These are phyloP conservation scores for Gremmenia infestans DNA, from an alignment of 2,329 filamentous ascomycete species.

Conservation along the genomic window DNA sequence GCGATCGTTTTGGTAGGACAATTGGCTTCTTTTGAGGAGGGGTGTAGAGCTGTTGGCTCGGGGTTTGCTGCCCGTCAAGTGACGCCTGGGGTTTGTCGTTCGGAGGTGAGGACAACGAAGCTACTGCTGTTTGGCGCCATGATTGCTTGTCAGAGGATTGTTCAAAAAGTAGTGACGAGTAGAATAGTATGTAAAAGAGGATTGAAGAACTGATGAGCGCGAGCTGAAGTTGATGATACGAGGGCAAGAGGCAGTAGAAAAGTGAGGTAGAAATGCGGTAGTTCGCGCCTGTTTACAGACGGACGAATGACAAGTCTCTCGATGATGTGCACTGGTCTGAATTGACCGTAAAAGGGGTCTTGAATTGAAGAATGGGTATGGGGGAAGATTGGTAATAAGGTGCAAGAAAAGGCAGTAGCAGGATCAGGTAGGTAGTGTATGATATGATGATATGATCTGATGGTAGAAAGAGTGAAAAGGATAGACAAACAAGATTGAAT, in stretches of 20 bases:
- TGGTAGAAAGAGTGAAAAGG: constrained; percentile 23
- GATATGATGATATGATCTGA: constrained; percentile 19
- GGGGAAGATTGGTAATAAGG: neutral
- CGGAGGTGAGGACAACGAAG: constrained; percentile 19
- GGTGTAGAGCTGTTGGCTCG: constrained; percentile 7
- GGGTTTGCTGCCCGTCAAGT: constrained; percentile 29
- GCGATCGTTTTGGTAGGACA: constrained; percentile 12
- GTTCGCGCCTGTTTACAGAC: constrained; percentile 19
- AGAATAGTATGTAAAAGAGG: constrained; percentile 10
- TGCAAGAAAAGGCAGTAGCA: constrained; percentile 7
- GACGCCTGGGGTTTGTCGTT: constrained; percentile 23
- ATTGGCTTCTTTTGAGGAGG: constrained; percentile 14
- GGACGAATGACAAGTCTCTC: constrained; percentile 13
- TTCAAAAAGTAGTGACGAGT: constrained; percentile 21
- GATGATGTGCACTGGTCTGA: neutral
- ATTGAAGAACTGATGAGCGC: constrained; percentile 6
- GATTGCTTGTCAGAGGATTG: constrained; percentile 34
- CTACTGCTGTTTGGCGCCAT: constrained; percentile 34
- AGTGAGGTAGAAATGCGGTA: constrained; percentile 14
- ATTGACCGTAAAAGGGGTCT: neutral
- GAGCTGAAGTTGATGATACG: neutral
- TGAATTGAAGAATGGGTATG: neutral
- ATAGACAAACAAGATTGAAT: constrained; percentile 32
- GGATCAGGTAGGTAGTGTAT: constrained; percentile 14
- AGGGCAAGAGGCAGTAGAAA: constrained; percentile 3